Evolutionary conservation across 257 asterid species (phyloP), one percentile per base, ranked within the genome.

Genomic region (Nicotiana tomentosiformis): DNA sequence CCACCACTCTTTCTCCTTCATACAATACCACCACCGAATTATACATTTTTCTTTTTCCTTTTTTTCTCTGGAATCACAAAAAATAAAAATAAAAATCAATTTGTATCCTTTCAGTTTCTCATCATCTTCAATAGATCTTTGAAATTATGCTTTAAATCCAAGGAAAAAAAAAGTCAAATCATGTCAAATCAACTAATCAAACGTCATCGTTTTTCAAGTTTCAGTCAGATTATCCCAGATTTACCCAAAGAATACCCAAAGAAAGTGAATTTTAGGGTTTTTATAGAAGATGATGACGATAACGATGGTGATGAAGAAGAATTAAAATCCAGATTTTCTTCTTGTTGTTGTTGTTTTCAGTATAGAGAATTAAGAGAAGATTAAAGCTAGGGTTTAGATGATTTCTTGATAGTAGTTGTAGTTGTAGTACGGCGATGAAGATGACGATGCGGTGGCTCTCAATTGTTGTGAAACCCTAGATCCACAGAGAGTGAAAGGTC

Each of bases 1-100:
- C 99, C 83, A 96, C 86, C 78, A 89, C 80, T 87, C 91, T 90
- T 46, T 89, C 96, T 81, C 96, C 97, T 84, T 94, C 97, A 77
- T 86, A 91, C 83, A 96, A 89, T 78, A 94, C 86, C 90, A 84
- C 57, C 87, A 78, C 91, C 84, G 86, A 90, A 82, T 82, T 85
- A 84, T 51, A 86, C 96, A 91, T 91, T 83, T 82, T 84, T 78
- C 33, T 23, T 23, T 61, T 23, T 10, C 32, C 46, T 49, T 91
- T 82, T 77, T 67, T 18, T 17, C 61, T 72, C 78, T 32, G 51
- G 4, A 53, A 32, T 16, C 74, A 67, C 58, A 64, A 65, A 5
- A 46, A 4, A 26, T 18, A 12, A 58, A 33, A 81, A 81, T 39
- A 62, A 43, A 53, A 68, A 70, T 57, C 49, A 81, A 76, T 76